Conservation (phyloP, 768 basidiomycete genomes). For the Gyrodon lividus region DNA sequence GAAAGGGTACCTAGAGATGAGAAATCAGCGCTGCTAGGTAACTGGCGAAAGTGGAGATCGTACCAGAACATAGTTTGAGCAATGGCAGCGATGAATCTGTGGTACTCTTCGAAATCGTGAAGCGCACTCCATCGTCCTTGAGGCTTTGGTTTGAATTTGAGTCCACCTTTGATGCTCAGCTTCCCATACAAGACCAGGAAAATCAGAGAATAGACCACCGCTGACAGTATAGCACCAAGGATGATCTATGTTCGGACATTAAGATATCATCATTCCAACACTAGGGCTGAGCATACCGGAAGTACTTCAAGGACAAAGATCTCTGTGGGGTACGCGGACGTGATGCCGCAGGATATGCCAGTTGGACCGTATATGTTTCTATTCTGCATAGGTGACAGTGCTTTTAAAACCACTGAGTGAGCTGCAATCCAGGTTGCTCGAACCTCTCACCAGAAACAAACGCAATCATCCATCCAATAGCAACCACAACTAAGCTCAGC, state of each 20-base stretch:
- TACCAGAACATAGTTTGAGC: slow-evolving; percentile 72
- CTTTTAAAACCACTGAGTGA: slow-evolving; percentile 25
- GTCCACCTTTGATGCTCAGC: slow-evolving; percentile 47
- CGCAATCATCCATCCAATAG: slow-evolving; percentile 55
- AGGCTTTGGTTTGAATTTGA: slow-evolving; percentile 49
- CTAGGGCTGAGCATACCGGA: slow-evolving; percentile 45
- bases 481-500: slow-evolving; percentile 42
- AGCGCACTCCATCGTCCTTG: slow-evolving; percentile 43
- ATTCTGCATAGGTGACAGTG: slow-evolving; percentile 36
- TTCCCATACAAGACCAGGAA: slow-evolving; percentile 64
- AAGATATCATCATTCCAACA: not conserved
- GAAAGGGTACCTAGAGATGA: slow-evolving; percentile 51
- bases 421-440: not conserved
- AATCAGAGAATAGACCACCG: slow-evolving; percentile 55
- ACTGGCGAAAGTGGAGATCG: slow-evolving; percentile 17
- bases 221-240: slow-evolving; percentile 53
- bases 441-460: slow-evolving; percentile 48
- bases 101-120: slow-evolving; percentile 46
- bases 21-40: slow-evolving; percentile 7
- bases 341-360: slow-evolving; percentile 53
- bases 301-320: slow-evolving; percentile 57
- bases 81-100: slow-evolving; percentile 59
- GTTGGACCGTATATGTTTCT: slow-evolving; percentile 50
- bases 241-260: slow-evolving; percentile 46
- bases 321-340: slow-evolving; percentile 37